Evolutionary conservation across 2,329 filamentous ascomycete genomes (phyloP), one percentile per base, ranked within the genome.

Genomic region (Chaetoscypha palmicola): DNA sequence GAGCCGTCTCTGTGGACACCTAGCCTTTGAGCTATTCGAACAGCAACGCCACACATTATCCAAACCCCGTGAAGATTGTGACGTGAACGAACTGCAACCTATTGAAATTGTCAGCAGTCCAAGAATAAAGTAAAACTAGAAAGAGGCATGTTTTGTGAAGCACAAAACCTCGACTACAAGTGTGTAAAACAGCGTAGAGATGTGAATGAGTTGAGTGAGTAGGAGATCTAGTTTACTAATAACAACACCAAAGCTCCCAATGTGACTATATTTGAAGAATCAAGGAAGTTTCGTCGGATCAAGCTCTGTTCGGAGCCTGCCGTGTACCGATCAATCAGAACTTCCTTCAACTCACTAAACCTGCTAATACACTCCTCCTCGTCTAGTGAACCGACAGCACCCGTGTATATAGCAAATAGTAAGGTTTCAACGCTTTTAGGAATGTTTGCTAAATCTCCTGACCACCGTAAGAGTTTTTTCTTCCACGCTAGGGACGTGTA

Each of bases 401-500:
- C 67, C 43, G 73, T 74, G 54, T 74, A 76, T 22, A 76, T 68
- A n/a, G 70, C 63, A 51, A 74, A 76, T 9, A 76, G 58, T 23
- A 76, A 54, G 12, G 66, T 62, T 48, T 75, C 30, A 71, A 47
- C 43, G 23, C 50, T 19, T 46, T 52, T 37, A 41, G 45, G 68
- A 1, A 86, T 68, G 19, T 69, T 74, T 26, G 75, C 69, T n/a
- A 78, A 66, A 39, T 78, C 73, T 28, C 70, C 71, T 21, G 76
- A 69, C 1, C n/a, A 79, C 70, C 10, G 76, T 69, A 4, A 77
- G 67, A 23, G 86, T 69, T 1, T 76, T 66, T 14, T 69, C 69
- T 47, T 78, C 75, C 55, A 78, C 71, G 2, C 78, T 77, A 0
- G 83, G 83, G 0, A 83, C 67, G 56, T 88, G 83, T 7, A 87